Evolutionary conservation across 257 asterid species (phyloP).

Genomic region (Paulownia fortunei): DNA sequence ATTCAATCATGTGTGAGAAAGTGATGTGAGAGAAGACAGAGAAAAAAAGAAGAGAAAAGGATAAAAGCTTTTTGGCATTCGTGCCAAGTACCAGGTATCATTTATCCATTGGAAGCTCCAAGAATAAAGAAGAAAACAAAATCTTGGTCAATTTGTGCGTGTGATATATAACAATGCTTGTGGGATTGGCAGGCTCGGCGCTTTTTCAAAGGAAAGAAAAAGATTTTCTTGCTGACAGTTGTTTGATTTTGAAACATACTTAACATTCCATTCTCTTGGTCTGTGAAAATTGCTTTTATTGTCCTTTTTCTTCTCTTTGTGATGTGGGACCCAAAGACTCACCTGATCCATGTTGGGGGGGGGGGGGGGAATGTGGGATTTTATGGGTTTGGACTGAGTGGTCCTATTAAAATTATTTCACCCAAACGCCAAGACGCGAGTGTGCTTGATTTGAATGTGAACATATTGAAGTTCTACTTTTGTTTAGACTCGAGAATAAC

Average conservation of each 20-base stretch:
- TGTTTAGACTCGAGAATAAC: neutral
- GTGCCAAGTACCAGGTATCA: neutral
- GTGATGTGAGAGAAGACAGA: conserved; percentile 27
- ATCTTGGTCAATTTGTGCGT: conserved; percentile 24
- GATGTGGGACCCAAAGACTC: conserved; percentile 20
- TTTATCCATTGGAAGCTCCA: neutral
- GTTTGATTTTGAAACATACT: conserved; percentile 4
- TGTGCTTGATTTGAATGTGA: neutral
- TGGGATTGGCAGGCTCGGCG: conserved; percentile 18
- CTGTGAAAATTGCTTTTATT: neutral
- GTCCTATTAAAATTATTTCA: neutral
- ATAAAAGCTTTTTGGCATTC: neutral
- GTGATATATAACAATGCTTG: neutral
- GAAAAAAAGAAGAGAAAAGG: neutral
- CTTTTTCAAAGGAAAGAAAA: neutral
- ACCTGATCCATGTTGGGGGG: neutral
- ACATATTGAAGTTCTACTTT: neutral
- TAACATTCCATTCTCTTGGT: conserved; percentile 14
- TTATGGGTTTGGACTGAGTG: conserved; percentile 2
- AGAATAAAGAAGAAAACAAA: conserved; percentile 5
- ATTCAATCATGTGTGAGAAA: conserved; percentile 36
- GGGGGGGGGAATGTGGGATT: neutral
- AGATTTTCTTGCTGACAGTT: conserved; percentile 4
- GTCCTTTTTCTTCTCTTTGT: neutral
- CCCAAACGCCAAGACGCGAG: conserved; percentile 34